Evolutionary conservation across 1,139 yeast genomes (phyloP).

Genomic region (Zygosaccharomyces pseudobailii): DNA sequence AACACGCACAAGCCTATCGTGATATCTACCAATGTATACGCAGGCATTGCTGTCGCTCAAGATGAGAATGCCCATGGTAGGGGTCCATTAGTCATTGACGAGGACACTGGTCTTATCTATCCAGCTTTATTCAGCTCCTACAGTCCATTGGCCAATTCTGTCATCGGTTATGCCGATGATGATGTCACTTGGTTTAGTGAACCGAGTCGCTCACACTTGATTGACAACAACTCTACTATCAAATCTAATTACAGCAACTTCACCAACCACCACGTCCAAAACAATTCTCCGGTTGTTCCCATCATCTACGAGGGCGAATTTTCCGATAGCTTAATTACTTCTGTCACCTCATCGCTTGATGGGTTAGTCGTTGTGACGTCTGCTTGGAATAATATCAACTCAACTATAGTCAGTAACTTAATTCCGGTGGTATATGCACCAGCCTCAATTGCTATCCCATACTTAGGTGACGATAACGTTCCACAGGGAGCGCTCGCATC

Average conservation of each 20-base stretch:
- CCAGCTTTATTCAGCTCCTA: slow-evolving; percentile 27
- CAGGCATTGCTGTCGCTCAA: slow-evolving; percentile 26
- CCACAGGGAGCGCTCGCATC: slow-evolving; percentile 28
- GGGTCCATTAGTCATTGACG: slow-evolving; percentile 26
- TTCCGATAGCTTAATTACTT: slow-evolving; percentile 14
- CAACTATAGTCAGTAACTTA: slow-evolving; percentile 12
- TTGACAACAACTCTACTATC: slow-evolving; percentile 19
- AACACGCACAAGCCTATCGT: slow-evolving; percentile 27
- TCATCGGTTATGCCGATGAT: slow-evolving; percentile 20
- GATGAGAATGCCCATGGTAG: slow-evolving; percentile 21
- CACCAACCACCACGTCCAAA: slow-evolving; percentile 15
- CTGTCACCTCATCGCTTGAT: slow-evolving; percentile 16
- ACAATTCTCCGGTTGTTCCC: slow-evolving; percentile 23
- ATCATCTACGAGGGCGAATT: slow-evolving; percentile 27
- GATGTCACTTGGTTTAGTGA: slow-evolving; percentile 25
- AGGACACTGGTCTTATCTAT: slow-evolving; percentile 21
- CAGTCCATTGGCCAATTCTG: slow-evolving; percentile 15
- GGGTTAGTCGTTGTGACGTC: slow-evolving; percentile 28
- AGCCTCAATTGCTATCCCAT: slow-evolving; percentile 13
- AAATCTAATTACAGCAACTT: slow-evolving; percentile 21
- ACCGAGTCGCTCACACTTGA: slow-evolving; percentile 21
- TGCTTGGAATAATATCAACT: slow-evolving; percentile 19
- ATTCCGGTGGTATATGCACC: slow-evolving; percentile 27
- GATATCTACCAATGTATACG: slow-evolving; percentile 20
- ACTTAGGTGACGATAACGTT: slow-evolving; percentile 19